Conservation (phyloP, 78 protist species). For the Dictyostelium intermedium region DNA sequence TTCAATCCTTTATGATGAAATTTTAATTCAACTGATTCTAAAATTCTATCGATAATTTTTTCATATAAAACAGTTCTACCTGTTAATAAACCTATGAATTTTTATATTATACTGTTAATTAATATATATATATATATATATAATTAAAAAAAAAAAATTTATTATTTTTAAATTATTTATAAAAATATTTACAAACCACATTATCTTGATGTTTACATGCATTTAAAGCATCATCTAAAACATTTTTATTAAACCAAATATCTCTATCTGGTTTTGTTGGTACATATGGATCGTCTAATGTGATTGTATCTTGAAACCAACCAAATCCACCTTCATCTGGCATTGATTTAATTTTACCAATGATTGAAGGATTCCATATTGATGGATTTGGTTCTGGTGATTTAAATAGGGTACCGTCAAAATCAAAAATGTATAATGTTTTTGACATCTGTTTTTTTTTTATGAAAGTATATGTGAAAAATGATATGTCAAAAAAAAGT, state of each 20-base stretch:
- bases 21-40: not conserved
- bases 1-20: slow-evolving; percentile 61
- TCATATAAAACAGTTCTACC: slow-evolving; percentile 54
- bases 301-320: slow-evolving; percentile 70
- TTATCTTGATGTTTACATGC: not conserved
- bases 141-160: no score
- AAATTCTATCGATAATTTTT: slow-evolving; percentile 50
- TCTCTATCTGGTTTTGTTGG: slow-evolving; percentile 14
- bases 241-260: slow-evolving; percentile 43
- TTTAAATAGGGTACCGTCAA: slow-evolving; percentile 67
- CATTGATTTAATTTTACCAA: slow-evolving; percentile 62
- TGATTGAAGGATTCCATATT: not conserved
- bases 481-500: not conserved
- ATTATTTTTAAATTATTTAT: no score
- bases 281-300: slow-evolving; percentile 61
- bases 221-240: not conserved
- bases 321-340: slow-evolving; percentile 42
- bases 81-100: slow-evolving; percentile 30
- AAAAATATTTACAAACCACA: slow-evolving; percentile 10
- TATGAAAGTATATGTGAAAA: no score
- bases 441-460: not conserved
- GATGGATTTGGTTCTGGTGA: slow-evolving; percentile 79
- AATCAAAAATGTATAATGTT: slow-evolving; percentile 49
- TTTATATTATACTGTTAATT: no score
- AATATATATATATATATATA: no score